Evolutionary conservation across 176 grass and related monocot genomes (phyloP).

Genomic region (Aegilops speltoides): DNA sequence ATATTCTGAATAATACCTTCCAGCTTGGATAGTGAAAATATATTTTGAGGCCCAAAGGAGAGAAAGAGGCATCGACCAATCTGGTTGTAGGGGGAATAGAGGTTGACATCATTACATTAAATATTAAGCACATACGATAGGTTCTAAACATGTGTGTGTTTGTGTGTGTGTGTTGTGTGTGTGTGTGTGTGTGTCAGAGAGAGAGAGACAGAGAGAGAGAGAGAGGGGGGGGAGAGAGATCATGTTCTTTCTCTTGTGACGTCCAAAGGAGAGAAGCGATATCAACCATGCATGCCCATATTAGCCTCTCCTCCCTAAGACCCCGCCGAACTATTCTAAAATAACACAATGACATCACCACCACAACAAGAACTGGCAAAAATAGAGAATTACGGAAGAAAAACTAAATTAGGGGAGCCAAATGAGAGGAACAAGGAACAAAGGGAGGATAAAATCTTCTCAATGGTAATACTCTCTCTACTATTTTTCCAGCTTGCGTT

Average conservation of each 20-base stretch:
- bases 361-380: neutral
- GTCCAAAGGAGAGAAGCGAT: conserved; percentile 1
- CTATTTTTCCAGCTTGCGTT: neutral
- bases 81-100: neutral
- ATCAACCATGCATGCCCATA: conserved; percentile 29
- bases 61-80: neutral
- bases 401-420: neutral
- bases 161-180: too few species aligned
- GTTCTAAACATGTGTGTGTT: neutral
- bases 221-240: neutral
- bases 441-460: conserved; percentile 8
- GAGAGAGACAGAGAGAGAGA: neutral
- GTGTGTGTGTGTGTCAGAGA: neutral
- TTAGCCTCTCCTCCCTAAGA: conserved; percentile 20
- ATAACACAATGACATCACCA: neutral
- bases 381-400: neutral
- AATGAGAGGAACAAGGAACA: neutral
- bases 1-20: neutral
- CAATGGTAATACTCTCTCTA: neutral
- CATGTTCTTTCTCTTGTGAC: neutral
- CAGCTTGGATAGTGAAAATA: too few species aligned
- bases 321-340: conserved; percentile 32
- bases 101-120: neutral
- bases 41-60: too few species aligned
- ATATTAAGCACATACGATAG: neutral